Evolutionary conservation across 2,329 filamentous ascomycete species (phyloP).

Genomic region (Scortechinia acanthostroma): DNA sequence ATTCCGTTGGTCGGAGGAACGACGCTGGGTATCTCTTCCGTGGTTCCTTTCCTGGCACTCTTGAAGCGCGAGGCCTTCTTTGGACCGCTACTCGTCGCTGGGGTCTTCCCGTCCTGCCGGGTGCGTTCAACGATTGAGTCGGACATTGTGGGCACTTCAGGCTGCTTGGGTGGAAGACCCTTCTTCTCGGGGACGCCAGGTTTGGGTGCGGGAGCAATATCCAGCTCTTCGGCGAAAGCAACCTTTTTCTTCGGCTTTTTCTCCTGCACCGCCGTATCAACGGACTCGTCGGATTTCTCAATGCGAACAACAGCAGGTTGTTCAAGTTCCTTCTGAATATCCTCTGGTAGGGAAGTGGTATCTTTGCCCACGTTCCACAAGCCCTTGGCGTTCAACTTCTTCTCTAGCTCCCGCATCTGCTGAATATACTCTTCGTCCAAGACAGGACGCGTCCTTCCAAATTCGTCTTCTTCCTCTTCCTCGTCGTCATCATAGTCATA

Average conservation of each 20-base stretch:
- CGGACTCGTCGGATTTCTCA: background rate
- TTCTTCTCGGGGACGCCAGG: background rate
- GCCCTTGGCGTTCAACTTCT: conserved; percentile 51
- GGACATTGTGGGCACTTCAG: too few relatives aligned
- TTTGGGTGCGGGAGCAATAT: conserved; percentile 47
- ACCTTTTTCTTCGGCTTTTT: conserved; percentile 57
- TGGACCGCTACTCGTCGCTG: too few relatives aligned
- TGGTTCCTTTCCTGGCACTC: conserved; percentile 6
- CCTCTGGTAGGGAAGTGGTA: too few relatives aligned
- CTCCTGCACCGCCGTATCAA: too few relatives aligned
- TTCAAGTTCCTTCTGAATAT: conserved; percentile 23
- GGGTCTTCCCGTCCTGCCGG: conserved; percentile 8
- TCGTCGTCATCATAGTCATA: conserved; percentile 44
- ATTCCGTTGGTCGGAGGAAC: background rate
- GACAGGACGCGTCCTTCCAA: conserved; percentile 55
- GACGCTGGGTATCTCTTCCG: too few relatives aligned
- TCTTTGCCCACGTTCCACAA: conserved; percentile 28
- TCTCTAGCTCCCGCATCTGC: conserved; percentile 80
- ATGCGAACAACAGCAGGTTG: conserved; percentile 18
- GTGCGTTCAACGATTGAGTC: conserved; percentile 33
- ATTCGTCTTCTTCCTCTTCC: conserved; percentile 41
- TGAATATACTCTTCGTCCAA: conserved; percentile 70
- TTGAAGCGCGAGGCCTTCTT: conserved; percentile 31
- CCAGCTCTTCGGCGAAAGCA: conserved; percentile 69
- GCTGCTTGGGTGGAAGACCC: conserved; percentile 26